Evolutionary conservation across 805 yeast genomes (phyloP), one percentile per base, ranked within the genome.

Genomic region (Groenewaldozyma tartarivorans): DNA sequence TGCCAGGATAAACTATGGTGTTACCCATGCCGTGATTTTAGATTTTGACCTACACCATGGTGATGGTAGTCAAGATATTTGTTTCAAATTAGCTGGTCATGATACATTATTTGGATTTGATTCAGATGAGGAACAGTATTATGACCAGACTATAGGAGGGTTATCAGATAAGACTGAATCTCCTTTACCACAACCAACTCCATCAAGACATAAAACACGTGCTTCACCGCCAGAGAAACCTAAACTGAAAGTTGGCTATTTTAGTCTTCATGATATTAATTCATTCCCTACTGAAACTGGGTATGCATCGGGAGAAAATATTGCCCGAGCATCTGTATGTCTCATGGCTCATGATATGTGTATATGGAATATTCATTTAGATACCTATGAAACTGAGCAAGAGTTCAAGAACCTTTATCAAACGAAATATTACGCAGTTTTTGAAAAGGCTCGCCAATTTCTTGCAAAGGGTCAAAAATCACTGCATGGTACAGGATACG

Each of bases 1-100:
- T 54, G 94, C 94, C 1, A 70, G 67, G 40, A 72, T 65, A 33
- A 57, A 65, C 5, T 74, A 80, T 51, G 75, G 68, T 1, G 77
- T 84, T 2, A 79, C 90, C 1, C 94, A 84, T 61, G 86, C 86
- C 15, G 87, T 81, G 0, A 80, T 84, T 16, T 60, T 84, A 22
- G 95, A 84, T 57, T 79, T 85, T 47, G 95, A 84, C 57, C 66
- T 84, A 33, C 95, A 84, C 54, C 95, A 84, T 55, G 95, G 94
- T 15, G 95, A 84, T 59, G 95, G 95, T 11, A 73, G 84, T 4
- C 94, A 85, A 52, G 94, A 84, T 57, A 79, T 84, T 20, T 77
- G 88, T 51, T 84, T 88, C 87, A 79, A 76, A 51, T 67, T 83
- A 47, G 82, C 82, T 1, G 84, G 85, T 0, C 71, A 75, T 50